These are phyloP conservation scores for Salix caprea DNA, from an alignment of 345 rosid species.

Conservation along the genomic window DNA sequence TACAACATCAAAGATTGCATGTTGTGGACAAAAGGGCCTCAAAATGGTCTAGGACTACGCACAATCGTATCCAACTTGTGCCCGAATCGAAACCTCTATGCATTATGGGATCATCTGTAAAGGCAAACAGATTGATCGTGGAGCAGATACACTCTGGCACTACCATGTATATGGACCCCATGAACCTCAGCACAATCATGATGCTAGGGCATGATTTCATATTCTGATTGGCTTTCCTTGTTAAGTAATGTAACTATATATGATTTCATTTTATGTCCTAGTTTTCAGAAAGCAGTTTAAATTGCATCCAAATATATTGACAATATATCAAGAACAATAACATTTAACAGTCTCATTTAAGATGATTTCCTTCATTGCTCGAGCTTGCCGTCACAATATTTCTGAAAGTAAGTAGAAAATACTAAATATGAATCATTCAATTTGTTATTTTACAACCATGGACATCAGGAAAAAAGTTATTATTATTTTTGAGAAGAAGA, in stretches of 20 bases:
- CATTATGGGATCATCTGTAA: conserved; percentile 82
- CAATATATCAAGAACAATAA: too few species aligned
- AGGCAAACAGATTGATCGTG: conserved; percentile 61
- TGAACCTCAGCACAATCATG: conserved; percentile 83
- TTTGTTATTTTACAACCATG: too few species aligned
- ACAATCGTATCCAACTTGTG: conserved; percentile 61
- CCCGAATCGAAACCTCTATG: conserved; percentile 44
- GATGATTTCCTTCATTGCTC: too few species aligned
- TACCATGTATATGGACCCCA: conserved; percentile 58
- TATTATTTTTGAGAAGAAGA: too few species aligned
- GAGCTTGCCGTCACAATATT: too few species aligned
- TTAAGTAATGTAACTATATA: not conserved
- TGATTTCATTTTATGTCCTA: not conserved
- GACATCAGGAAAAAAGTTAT: too few species aligned
- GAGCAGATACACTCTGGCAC: conserved; percentile 27
- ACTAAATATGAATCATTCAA: too few species aligned
- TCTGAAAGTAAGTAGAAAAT: too few species aligned
- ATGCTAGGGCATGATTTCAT: conserved; percentile 7
- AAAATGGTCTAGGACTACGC: conserved; percentile 75
- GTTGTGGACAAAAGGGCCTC: conserved; percentile 75
- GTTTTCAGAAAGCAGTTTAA: too few species aligned
- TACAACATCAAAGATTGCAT: conserved; percentile 50
- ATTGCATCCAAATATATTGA: too few species aligned
- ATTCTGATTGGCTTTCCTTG: not conserved
- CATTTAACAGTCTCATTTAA: too few species aligned